Conservation (phyloP, 352 stramenopile species). For the Globisporangium radiosum region DNA sequence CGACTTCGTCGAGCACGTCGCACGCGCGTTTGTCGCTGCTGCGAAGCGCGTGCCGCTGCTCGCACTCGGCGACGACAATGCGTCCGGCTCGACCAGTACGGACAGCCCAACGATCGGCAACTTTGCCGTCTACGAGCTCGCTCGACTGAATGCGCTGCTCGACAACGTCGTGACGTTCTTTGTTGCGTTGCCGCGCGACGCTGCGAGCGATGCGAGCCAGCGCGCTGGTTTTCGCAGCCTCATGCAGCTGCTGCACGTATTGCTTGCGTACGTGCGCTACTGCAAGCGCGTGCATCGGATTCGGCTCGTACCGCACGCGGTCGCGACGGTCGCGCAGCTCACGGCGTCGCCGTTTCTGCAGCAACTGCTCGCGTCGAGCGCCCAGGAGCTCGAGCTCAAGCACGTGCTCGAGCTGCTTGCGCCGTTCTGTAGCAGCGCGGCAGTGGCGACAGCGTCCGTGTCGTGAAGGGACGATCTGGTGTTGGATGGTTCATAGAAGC, state of each 20-base stretch:
- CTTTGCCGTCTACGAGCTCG: constrained; percentile 34
- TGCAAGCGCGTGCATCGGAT: constrained; percentile 32
- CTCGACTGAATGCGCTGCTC: constrained; percentile 46
- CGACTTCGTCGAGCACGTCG: constrained; percentile 18
- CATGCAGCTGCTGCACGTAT: constrained; percentile 55
- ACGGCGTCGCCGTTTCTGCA: constrained; percentile 58
- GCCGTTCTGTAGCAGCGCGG: constrained; percentile 13
- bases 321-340: constrained; percentile 40
- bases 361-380: constrained; percentile 35
- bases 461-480: too few species aligned
- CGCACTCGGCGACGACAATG: constrained; percentile 20
- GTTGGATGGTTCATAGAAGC: too few species aligned
- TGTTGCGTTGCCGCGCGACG: constrained; percentile 33
- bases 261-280: constrained; percentile 48
- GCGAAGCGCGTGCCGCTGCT: constrained; percentile 41
- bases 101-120: neutral
- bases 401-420: constrained; percentile 34
- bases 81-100: constrained; percentile 1
- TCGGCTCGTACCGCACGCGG: constrained; percentile 28
- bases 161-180: constrained; percentile 68
- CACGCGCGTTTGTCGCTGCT: constrained; percentile 24
- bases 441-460: too few species aligned
- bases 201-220: constrained; percentile 12
- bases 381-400: constrained; percentile 44
- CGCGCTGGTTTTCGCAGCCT: constrained; percentile 39